These are phyloP conservation scores for Pleurostoma richardsiae DNA, from an alignment of 2,329 filamentous ascomycete genomes.

Conservation along the genomic window DNA sequence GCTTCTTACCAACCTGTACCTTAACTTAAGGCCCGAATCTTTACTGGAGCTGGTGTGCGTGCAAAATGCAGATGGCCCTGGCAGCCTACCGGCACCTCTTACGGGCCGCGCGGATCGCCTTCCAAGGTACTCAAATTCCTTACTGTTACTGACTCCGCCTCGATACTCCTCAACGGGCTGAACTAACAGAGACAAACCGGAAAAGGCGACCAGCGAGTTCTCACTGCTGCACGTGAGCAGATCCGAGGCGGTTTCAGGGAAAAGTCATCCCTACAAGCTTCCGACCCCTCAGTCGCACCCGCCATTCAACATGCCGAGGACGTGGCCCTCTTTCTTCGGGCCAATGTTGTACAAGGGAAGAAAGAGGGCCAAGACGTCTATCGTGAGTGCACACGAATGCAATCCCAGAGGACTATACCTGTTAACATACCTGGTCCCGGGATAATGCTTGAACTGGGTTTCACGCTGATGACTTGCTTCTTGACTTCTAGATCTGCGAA, in stretches of 20 bases:
- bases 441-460: background rate
- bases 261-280: slow-evolving; percentile 53
- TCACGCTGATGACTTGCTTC: background rate
- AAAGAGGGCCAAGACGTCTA: slow-evolving; percentile 47
- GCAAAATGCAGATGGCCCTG: slow-evolving; percentile 38
- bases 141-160: background rate
- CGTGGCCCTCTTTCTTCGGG: slow-evolving; percentile 70
- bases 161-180: background rate
- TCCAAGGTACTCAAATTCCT: slow-evolving; percentile 56
- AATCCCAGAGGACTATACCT: too few relatives aligned
- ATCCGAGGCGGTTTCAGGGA: slow-evolving; percentile 71
- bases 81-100: slow-evolving; percentile 77
- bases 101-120: slow-evolving; percentile 77
- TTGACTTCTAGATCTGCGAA: slow-evolving; percentile 62
- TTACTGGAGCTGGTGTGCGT: too few relatives aligned
- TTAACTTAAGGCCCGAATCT: too few relatives aligned
- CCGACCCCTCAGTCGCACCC: slow-evolving; percentile 53
- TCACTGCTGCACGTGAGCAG: slow-evolving; percentile 65
- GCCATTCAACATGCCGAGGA: slow-evolving; percentile 77
- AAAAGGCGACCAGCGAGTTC: slow-evolving; percentile 64
- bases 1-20: too few relatives aligned
- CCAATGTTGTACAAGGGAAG: slow-evolving; percentile 85
- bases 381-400: slow-evolving; percentile 41
- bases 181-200: background rate
- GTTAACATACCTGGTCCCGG: too few relatives aligned